A percentile compares a stretch with the other conserved stretches of the same genome.
These are phyloP conservation scores for Biancaea sappan DNA, from an alignment of 306 rosid genomes.

Conservation along the genomic window DNA sequence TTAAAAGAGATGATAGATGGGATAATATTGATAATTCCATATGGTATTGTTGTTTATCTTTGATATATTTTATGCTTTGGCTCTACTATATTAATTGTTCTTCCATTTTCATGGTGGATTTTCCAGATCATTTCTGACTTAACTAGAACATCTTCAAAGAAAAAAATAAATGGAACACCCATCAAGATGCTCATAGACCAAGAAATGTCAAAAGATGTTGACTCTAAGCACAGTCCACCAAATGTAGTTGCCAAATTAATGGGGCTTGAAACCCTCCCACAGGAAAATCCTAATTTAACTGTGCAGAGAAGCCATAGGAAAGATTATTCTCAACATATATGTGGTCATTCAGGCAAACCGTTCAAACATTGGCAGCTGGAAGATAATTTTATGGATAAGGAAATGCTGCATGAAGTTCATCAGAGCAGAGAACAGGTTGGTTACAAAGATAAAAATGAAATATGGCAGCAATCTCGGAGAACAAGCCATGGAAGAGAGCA, in stretches of 20 bases:
- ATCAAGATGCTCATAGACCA: conserved; percentile 79
- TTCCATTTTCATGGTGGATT: conserved; percentile 26
- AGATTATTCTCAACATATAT: conserved; percentile 47
- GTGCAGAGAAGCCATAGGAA: conserved; percentile 55
- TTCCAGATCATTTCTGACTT: conserved; percentile 44
- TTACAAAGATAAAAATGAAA: conserved; percentile 64
- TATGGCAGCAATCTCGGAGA: conserved; percentile 72
- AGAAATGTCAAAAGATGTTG: conserved; percentile 79
- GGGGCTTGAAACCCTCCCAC: conserved; percentile 87
- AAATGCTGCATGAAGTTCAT: conserved; percentile 53
- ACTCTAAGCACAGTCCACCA: conserved; percentile 60
- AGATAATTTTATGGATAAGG: conserved; percentile 53
- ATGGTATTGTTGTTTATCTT: not conserved
- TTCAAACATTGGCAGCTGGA: conserved; percentile 54
- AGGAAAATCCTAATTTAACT: conserved; percentile 52
- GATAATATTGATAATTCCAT: not conserved
- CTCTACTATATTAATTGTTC: conserved; percentile 2
- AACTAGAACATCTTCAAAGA: conserved; percentile 47
- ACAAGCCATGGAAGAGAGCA: conserved; percentile 53
- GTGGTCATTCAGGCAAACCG: conserved; percentile 51
- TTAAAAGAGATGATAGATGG: not conserved
- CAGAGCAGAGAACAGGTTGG: conserved; percentile 47
- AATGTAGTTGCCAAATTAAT: conserved; percentile 91
- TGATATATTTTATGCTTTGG: not conserved
- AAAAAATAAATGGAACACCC: conserved; percentile 53